Evolutionary conservation across 495 filamentous ascomycete genomes (phyloP).

Genomic region (Tuber aestivum): DNA sequence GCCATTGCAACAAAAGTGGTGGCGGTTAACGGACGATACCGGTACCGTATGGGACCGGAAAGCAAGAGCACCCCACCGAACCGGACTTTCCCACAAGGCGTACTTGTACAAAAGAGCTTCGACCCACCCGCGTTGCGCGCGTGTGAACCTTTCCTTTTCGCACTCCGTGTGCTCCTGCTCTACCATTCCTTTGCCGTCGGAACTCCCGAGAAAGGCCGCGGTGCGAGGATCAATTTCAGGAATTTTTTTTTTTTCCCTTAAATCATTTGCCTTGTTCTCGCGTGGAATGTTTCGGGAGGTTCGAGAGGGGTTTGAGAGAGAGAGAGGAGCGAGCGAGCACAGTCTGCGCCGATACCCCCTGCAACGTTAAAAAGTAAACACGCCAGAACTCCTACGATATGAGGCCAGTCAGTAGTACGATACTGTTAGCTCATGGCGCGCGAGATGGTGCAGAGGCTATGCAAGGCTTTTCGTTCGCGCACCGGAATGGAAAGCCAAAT

Average conservation of each 20-base stretch:
- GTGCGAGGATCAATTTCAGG: not conserved
- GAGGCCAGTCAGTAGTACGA: not conserved
- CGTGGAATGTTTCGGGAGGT: not conserved
- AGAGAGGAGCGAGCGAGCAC: too few species aligned
- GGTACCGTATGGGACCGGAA: too few species aligned
- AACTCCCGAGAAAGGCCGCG: not conserved
- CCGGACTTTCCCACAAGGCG: not conserved
- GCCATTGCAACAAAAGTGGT: not conserved
- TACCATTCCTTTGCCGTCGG: not conserved
- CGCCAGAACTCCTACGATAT: not conserved
- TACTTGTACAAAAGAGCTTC: not conserved
- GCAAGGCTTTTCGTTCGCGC: not conserved
- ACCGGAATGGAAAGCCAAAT: not conserved
- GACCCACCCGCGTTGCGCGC: not conserved
- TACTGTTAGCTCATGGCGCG: not conserved
- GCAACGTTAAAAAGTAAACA: not conserved
- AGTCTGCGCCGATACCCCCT: not conserved
- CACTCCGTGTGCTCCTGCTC: not conserved
- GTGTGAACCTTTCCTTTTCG: not conserved
- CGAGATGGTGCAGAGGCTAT: not conserved
- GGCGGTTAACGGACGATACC: not conserved
- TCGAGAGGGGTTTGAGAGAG: too few species aligned
- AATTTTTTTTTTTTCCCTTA: too few species aligned
- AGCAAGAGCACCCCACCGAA: not conserved
- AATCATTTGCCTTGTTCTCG: not conserved